Base-by-base conservation (phyloP, 75 land plant species). In the Pseudotsuga menziesii region DNA sequence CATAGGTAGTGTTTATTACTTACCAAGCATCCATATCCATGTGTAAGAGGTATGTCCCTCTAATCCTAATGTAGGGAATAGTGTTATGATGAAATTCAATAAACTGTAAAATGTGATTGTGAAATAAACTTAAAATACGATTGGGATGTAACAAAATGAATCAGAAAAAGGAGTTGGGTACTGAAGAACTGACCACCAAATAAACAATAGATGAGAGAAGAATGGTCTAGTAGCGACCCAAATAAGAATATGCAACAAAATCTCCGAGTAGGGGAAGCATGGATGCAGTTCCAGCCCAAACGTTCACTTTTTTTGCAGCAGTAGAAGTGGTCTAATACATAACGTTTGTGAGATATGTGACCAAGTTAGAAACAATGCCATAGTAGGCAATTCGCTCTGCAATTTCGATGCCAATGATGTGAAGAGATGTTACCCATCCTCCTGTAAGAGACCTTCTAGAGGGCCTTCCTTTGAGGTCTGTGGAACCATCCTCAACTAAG, bases 191-290 rank as follows among this genome's bases (percentile, higher is more conserved):
- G 20, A 90, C 94, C 79, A 86, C 29, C 61, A 86, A 73, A 77
- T 88, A 92, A 57, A 92, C 57, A 17, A 83, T 59, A n/a, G 90
- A 88, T 59, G 90, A 83, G 36, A 77, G 3, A 32, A 81, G 12
- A 59, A 91, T 88, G 71, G 89, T 88, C 74, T 83, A 71, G 79
- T 80, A 91, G 3, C 93, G 82, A 23, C 91, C 93, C 60, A 85
- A 55, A 67, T 78, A 91, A 12, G 93, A 77, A 57, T 90, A 90
- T 12, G 92, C 88, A 4, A 90, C 75, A 39, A 87, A 83, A 0
- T 85, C 90, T n/a, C 89, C 89, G 4, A 85, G 35, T 5, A 87
- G 75, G 23, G 91, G 88, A 0, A 84, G 75, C 27, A 89, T 72
- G 29, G 76, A 77, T 29, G 82, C 71, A 16, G 67, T 36, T 2